Percentiles rank a stretch among this genome's conserved stretches.
Evolutionary conservation across 2,329 filamentous ascomycete species (phyloP).

Genomic region (Trichothecium roseum): DNA sequence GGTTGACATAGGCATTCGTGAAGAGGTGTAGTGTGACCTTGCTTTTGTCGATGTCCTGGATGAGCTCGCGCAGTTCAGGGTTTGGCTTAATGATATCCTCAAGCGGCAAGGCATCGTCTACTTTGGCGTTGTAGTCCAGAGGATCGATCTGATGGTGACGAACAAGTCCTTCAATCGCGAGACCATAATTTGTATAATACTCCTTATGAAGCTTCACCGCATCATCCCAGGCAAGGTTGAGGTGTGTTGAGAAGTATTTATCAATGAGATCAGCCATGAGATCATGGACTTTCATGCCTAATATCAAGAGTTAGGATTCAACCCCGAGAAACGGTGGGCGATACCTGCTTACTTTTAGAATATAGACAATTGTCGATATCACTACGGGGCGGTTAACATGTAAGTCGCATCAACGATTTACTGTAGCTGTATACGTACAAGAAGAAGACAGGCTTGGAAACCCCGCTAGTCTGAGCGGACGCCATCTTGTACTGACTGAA

Average conservation of each 20-base stretch:
- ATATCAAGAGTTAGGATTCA: background rate
- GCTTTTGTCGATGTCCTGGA: constrained; percentile 70
- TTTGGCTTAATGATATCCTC: constrained; percentile 76
- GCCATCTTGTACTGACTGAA: too few relatives aligned
- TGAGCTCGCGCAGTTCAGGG: constrained; percentile 59
- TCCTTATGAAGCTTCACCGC: constrained; percentile 78
- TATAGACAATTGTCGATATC: constrained; percentile 99
- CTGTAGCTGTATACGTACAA: constrained; percentile 20
- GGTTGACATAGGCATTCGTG: constrained; percentile 90
- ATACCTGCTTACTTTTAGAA: constrained; percentile 57
- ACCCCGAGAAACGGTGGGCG: too few relatives aligned
- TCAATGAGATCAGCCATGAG: constrained; percentile 79
- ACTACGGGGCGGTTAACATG: constrained; percentile 37
- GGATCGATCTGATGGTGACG: constrained; percentile 92
- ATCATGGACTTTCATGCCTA: constrained; percentile 72
- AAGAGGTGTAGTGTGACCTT: constrained; percentile 90
- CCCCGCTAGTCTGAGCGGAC: too few relatives aligned
- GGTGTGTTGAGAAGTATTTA: constrained; percentile 53
- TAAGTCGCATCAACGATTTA: background rate
- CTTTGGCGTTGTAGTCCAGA: constrained; percentile 85
- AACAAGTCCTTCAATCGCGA: constrained; percentile 93
- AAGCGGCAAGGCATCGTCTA: constrained; percentile 88
- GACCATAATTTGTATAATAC: constrained; percentile 91
- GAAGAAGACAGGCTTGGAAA: constrained; percentile 29
- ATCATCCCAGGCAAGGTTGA: constrained; percentile 64